Conservation (phyloP, 2,329 filamentous ascomycete species). For the Neopestalotiopsis clavispora region DNA sequence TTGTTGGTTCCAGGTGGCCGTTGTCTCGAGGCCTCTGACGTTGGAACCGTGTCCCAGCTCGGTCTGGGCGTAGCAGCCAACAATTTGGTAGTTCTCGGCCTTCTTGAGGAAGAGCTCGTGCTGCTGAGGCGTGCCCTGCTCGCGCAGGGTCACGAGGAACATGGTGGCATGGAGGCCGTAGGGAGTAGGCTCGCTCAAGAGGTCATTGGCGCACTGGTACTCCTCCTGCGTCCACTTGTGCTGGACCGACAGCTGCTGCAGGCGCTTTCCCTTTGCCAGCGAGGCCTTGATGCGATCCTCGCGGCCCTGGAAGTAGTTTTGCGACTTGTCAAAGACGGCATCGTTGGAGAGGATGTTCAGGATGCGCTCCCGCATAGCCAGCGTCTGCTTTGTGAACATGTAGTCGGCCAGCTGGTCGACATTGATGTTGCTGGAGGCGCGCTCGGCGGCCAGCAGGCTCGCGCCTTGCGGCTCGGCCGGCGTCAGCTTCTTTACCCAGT, state of each 20-base stretch:
- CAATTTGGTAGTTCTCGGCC: slow-evolving; percentile 71
- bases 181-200: slow-evolving; percentile 75
- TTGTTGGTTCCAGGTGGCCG: slow-evolving; percentile 73
- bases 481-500: slow-evolving; percentile 71
- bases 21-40: slow-evolving; percentile 74
- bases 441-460: slow-evolving; percentile 72
- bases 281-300: slow-evolving; percentile 72
- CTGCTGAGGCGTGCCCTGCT: slow-evolving; percentile 76
- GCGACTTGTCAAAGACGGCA: slow-evolving; percentile 76
- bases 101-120: slow-evolving; percentile 73
- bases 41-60: slow-evolving; percentile 82
- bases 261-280: slow-evolving; percentile 71
- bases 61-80: slow-evolving; percentile 82
- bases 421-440: slow-evolving; percentile 68
- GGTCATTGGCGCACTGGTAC: slow-evolving; percentile 65
- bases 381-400: slow-evolving; percentile 69
- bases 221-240: slow-evolving; percentile 73
- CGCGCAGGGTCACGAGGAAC: slow-evolving; percentile 62
- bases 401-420: slow-evolving; percentile 71
- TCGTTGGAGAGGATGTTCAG: slow-evolving; percentile 69
- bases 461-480: slow-evolving; percentile 70
- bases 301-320: slow-evolving; percentile 76
- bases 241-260: slow-evolving; percentile 69
- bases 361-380: slow-evolving; percentile 65
- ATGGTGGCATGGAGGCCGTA: slow-evolving; percentile 72